Evolutionary conservation across 2,329 filamentous ascomycete genomes (phyloP).

Genomic region (Calonectria montana): DNA sequence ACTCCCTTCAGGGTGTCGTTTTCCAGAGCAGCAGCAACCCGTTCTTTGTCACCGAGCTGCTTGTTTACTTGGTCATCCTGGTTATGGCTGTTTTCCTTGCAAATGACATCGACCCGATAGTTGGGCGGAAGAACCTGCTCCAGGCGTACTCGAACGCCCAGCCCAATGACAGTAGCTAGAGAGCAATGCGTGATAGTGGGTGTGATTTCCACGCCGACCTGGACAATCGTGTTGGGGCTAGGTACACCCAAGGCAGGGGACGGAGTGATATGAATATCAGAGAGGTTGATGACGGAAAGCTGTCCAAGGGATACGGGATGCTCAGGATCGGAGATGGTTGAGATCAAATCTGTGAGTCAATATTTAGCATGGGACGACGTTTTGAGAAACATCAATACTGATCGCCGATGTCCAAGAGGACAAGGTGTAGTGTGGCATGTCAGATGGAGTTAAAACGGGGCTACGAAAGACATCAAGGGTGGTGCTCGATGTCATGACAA

Average conservation of each 20-base stretch:
- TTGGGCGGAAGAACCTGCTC: slow-evolving; percentile 92
- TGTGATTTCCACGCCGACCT: slow-evolving; percentile 88
- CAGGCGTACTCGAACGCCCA: slow-evolving; percentile 90
- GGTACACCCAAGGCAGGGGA: slow-evolving; percentile 52
- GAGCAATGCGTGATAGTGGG: slow-evolving; percentile 98
- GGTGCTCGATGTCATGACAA: neutral
- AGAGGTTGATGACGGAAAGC: slow-evolving; percentile 94
- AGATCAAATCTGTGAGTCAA: slow-evolving; percentile 79
- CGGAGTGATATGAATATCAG: slow-evolving; percentile 82
- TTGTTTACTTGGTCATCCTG: slow-evolving; percentile 97
- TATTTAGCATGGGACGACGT: slow-evolving; percentile 32
- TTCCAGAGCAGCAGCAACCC: slow-evolving; percentile 93
- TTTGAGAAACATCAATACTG: neutral
- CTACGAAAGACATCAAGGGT: neutral
- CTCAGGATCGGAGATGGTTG: slow-evolving; percentile 94
- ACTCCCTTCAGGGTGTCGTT: slow-evolving; percentile 91
- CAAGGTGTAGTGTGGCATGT: neutral
- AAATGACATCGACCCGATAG: slow-evolving; percentile 90
- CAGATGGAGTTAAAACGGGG: neutral
- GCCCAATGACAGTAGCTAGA: slow-evolving; percentile 93
- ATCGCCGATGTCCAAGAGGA: neutral
- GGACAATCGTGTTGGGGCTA: slow-evolving; percentile 69
- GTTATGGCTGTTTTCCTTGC: slow-evolving; percentile 95
- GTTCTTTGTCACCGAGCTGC: slow-evolving; percentile 95
- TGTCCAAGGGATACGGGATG: slow-evolving; percentile 94